Evolutionary conservation across 306 rosid genomes (phyloP).

Genomic region (Ziziphus jujuba): DNA sequence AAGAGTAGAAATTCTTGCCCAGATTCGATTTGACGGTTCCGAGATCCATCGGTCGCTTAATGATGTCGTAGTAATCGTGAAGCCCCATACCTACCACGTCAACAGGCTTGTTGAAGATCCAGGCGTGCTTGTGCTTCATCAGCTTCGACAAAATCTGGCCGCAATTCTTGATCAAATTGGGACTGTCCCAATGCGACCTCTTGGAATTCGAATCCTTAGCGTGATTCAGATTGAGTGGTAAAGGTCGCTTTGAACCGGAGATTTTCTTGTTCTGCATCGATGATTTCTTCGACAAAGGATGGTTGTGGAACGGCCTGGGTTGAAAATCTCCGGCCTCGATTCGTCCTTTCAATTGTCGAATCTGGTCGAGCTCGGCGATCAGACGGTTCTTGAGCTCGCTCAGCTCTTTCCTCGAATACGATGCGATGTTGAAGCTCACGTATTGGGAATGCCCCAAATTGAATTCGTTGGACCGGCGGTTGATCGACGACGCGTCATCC

Average conservation of each 20-base stretch:
- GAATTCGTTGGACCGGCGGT: conserved; percentile 47
- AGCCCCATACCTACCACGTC: conserved; percentile 62
- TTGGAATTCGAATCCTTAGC: conserved; percentile 31
- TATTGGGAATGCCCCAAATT: conserved; percentile 35
- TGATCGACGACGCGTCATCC: conserved; percentile 85
- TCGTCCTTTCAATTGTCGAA: conserved; percentile 57
- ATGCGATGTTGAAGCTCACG: conserved; percentile 55
- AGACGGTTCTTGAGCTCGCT: conserved; percentile 61
- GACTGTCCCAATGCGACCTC: conserved; percentile 51
- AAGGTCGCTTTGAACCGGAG: conserved; percentile 65
- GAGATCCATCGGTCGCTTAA: conserved; percentile 93
- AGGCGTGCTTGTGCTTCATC: conserved; percentile 73
- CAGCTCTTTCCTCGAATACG: conserved; percentile 62
- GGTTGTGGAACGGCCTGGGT: conserved; percentile 18
- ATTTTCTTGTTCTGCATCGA: conserved; percentile 45
- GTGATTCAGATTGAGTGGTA: conserved; percentile 33
- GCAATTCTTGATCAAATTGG: conserved; percentile 60
- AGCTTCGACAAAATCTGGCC: conserved; percentile 63
- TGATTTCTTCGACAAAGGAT: conserved; percentile 54
- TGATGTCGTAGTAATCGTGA: conserved; percentile 80
- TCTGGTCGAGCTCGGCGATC: conserved; percentile 61
- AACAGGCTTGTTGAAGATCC: conserved; percentile 78
- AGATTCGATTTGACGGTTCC: conserved; percentile 75
- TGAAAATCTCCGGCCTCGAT: conserved; percentile 57
- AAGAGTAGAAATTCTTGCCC: conserved; percentile 36